Evolutionary conservation across 2,329 filamentous ascomycete genomes (phyloP), one percentile per base, ranked within the genome.

Genomic region (Phoma herbarum): DNA sequence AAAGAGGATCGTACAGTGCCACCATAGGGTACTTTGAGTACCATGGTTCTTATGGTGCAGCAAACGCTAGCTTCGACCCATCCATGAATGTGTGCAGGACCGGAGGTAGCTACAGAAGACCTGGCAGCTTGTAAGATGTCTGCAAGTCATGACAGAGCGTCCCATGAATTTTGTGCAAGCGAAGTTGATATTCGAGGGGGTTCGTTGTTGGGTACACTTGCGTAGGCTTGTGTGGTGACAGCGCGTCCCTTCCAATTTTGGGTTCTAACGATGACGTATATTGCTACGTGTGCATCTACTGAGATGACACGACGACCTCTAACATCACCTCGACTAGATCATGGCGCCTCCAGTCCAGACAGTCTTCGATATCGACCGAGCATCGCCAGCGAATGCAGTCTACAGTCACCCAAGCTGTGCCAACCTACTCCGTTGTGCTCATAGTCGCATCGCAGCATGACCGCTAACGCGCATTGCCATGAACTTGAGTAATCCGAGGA

Each of bases 1-100:
- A 57, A 54, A 43, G 22, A 48, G 18, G 47, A 60, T 6, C 10
- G 20, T 3, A 25, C 44, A 10, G 26, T 22, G 22, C 12, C 10
- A 14, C 33, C 51, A 25, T 48, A 54, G 20, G 20, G n/a, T 9
- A n/a, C 18, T 20, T 2, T 20, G 35, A 10, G 31, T 2, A 20
- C 9, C 10, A 20, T 20, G 35, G 35, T 39, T 20, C 35, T 39
- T 2, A 11, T 5, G 35, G 35, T 20, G 35, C 35, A 20, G n/a
- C 16, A 37, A 28, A 5, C 26, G 33, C 33, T 18, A 6, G 16
- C n/a, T 37, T 18, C 33, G 5, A 20, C 7, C 33, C 9, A 18
- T n/a, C n/a, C n/a, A n/a, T n/a, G n/a, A n/a, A n/a, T 14, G n/a
- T 37, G 33, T 18, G 10, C 16, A 20, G 3, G 5, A 37, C 33